Evolutionary conservation across 768 basidiomycete genomes (phyloP).

Genomic region (Tephrocybe sp.): DNA sequence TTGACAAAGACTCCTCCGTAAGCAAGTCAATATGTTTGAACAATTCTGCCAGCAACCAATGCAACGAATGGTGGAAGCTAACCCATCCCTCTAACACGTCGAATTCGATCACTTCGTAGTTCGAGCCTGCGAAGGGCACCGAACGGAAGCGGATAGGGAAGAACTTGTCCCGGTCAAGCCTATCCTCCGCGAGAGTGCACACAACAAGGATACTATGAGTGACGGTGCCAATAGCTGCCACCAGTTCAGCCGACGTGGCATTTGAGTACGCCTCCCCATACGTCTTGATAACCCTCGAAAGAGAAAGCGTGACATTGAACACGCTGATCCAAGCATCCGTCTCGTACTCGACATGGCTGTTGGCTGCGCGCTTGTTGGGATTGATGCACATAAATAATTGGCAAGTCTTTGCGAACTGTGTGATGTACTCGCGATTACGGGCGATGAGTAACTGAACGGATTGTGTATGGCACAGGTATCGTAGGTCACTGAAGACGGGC

Average conservation of each 20-base stretch:
- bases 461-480: constrained; percentile 79
- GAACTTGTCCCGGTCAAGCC: constrained; percentile 67
- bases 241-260: constrained; percentile 54
- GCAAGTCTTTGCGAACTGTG: constrained; percentile 72
- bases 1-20: constrained; percentile 48
- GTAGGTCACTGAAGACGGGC: constrained; percentile 89
- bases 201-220: constrained; percentile 70
- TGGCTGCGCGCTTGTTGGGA: constrained; percentile 79
- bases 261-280: constrained; percentile 82
- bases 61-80: constrained; percentile 90
- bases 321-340: constrained; percentile 96
- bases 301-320: constrained; percentile 89
- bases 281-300: constrained; percentile 85
- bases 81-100: constrained; percentile 80
- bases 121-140: constrained; percentile 58
- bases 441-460: constrained; percentile 81
- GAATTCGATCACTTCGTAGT: constrained; percentile 69
- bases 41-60: constrained; percentile 87
- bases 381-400: constrained; percentile 93
- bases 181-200: constrained; percentile 63
- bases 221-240: constrained; percentile 65
- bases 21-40: constrained; percentile 79
- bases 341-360: constrained; percentile 92
- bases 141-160: constrained; percentile 59
- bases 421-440: constrained; percentile 60